phyloP scores from a whole-genome alignment of 257 asterid genomes.

The Lithospermum erythrorhizon region DNA sequence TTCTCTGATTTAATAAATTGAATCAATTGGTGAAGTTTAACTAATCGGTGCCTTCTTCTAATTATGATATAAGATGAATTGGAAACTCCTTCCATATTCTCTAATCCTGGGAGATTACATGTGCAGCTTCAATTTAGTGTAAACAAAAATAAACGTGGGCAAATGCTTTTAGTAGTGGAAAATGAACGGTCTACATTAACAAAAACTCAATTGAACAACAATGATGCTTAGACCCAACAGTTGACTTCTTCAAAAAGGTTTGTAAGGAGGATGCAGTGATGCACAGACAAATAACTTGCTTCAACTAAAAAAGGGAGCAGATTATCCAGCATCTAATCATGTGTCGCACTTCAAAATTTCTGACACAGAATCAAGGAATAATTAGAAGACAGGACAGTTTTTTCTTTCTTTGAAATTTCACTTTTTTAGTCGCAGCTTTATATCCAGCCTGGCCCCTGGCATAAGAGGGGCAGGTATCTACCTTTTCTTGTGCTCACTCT shows the following conservation, averaged over 20 bases:
- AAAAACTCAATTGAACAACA: too few relatives aligned
- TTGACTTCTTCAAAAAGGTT: too few relatives aligned
- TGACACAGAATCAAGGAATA: neutral
- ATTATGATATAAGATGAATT: too few relatives aligned
- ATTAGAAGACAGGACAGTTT: neutral
- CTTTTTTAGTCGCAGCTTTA: neutral
- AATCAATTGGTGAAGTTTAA: too few relatives aligned
- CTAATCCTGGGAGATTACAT: too few relatives aligned
- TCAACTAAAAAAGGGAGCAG: neutral
- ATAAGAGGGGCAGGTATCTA: conserved; percentile 9
- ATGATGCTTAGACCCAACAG: too few relatives aligned
- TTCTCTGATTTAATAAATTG: neutral
- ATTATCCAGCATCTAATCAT: neutral
- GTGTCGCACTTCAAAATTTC: neutral
- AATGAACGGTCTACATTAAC: too few relatives aligned
- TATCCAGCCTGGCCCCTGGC: neutral
- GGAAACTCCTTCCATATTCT: too few relatives aligned
- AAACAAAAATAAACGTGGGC: too few relatives aligned
- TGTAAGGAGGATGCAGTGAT: neutral
- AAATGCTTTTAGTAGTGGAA: too few relatives aligned
- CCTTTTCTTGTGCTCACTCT: conserved; percentile 77
- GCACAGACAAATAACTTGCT: neutral
- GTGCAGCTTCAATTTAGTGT: too few relatives aligned
- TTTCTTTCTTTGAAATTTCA: too few relatives aligned
- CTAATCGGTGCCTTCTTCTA: neutral